Evolutionary conservation across 306 rosid species (phyloP), one percentile per base, ranked within the genome.

Genomic region (apple (Malus domestica)): DNA sequence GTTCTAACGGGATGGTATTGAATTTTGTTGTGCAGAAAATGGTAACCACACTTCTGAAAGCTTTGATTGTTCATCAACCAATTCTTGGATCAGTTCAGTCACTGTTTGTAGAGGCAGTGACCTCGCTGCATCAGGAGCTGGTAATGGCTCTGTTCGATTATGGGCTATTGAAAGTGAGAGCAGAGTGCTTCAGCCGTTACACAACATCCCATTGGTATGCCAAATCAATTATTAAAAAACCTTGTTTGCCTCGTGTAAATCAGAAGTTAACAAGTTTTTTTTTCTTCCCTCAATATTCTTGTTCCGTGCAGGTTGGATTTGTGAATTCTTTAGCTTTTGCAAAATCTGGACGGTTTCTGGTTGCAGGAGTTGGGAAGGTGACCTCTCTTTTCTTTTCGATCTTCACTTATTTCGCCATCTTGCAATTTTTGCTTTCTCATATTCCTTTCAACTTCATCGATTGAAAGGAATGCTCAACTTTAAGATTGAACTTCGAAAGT

Each of bases 351-450:
- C 71, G 62, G 71, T 92, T 92, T 71, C 72, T 95, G 46, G 87
- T 92, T 57, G 97, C 97, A 76, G 99, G 97, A 79, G 96, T 95
- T 60, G 99, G 96, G 69, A 90, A 95, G 97, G 98, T 92, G 63
- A 74, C 74, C 67, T 8, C 32, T 62, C 8, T 57, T 40, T 18
- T 33, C 32, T 65, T 72, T 33, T 12, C 8, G 20, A 51, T 15
- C 0, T 51, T 51, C 55, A 18, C 55, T 58, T 63, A 10, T 10
- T 4, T 71, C 7, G 15, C 70, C 6, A 15, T 51, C 10, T 68
- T 65, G 25, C 13, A 14, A 1, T 59, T n/a, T n/a, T 35, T 72
- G 7, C 29, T 46, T n/a, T 67, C 22, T 23, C 10, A 8, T 73
- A 3, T 73, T 59, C 20, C 13, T 42, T 42, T 23, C 25, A 42